Evolutionary conservation across 2,329 filamentous ascomycete species (phyloP).

Genomic region (Gaeumannomyces tritici): DNA sequence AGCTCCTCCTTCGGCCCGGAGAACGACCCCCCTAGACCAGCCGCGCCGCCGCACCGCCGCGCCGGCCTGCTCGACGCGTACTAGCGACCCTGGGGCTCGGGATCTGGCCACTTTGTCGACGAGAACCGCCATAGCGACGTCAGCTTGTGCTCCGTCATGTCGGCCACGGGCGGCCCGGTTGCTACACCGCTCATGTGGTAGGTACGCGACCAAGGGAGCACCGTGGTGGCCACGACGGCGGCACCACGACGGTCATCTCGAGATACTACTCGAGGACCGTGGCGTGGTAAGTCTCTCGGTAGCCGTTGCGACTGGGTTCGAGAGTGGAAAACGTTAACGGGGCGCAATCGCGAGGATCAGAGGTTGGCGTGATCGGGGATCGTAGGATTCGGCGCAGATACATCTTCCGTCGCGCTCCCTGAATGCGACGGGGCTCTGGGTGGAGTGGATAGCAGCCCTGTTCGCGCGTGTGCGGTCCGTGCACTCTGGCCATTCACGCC

Average conservation of each 20-base stretch:
- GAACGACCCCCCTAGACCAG: neutral
- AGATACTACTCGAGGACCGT: slow-evolving; percentile 14
- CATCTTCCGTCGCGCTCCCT: no score
- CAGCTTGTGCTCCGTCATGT: slow-evolving; percentile 11
- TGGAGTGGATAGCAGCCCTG: no score
- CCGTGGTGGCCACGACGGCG: slow-evolving; percentile 9
- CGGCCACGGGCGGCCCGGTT: slow-evolving; percentile 6
- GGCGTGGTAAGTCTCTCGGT: slow-evolving; percentile 8
- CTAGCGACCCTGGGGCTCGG: slow-evolving; percentile 9
- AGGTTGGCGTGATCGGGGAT: no score
- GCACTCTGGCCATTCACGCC: no score
- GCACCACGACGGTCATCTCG: slow-evolving; percentile 7
- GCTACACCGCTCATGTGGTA: slow-evolving; percentile 16
- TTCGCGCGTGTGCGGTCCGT: no score
- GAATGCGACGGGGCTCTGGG: no score
- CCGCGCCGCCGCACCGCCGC: neutral
- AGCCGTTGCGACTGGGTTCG: no score
- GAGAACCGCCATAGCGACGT: slow-evolving; percentile 12
- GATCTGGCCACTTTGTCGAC: slow-evolving; percentile 14
- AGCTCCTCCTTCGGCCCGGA: neutral
- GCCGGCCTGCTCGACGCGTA: slow-evolving; percentile 9
- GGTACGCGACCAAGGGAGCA: slow-evolving; percentile 10
- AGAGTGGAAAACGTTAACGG: no score
- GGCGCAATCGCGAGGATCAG: no score
- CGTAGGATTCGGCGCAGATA: no score